A percentile compares a stretch with the other conserved stretches of the same genome.
phyloP scores from a whole-genome alignment of 371 early-diverging fungal species.

The Smittium culicis region DNA sequence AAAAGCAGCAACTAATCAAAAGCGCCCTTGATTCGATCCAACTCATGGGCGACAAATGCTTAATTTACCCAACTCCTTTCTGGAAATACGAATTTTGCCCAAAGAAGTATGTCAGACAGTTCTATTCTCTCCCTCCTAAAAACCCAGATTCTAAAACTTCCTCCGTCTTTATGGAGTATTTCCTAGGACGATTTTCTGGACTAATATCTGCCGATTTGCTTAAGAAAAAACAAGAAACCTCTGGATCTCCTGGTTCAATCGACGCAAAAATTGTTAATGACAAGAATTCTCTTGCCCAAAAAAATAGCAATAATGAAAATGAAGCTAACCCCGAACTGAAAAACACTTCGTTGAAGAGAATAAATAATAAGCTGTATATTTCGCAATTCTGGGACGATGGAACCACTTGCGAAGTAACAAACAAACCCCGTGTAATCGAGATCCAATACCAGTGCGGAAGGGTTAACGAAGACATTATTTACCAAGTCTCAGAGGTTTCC shows the following conservation, averaged over 20 bases:
- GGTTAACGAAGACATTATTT: slow-evolving; percentile 40
- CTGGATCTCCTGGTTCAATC: slow-evolving; percentile 2
- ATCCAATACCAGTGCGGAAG: slow-evolving; percentile 63
- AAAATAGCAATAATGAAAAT: slow-evolving; percentile 10
- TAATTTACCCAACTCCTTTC: slow-evolving; percentile 42
- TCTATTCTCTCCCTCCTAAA: slow-evolving; percentile 33
- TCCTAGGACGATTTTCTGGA: slow-evolving; percentile 14
- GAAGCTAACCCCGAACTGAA: slow-evolving; percentile 13
- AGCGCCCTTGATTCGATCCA: slow-evolving; percentile 45
- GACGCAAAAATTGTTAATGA: too few relatives aligned
- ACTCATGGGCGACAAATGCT: slow-evolving; percentile 39
- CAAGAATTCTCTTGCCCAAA: slow-evolving; percentile 13
- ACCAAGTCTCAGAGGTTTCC: slow-evolving; percentile 40
- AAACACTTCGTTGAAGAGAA: slow-evolving; percentile 22
- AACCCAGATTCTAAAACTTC: slow-evolving; percentile 17
- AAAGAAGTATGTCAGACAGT: slow-evolving; percentile 51
- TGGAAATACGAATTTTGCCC: slow-evolving; percentile 77
- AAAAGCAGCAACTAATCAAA: slow-evolving; percentile 24
- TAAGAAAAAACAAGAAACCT: background rate
- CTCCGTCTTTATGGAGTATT: slow-evolving; percentile 17
- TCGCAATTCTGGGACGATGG: slow-evolving; percentile 58
- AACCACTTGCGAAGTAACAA: slow-evolving; percentile 54
- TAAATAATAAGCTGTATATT: slow-evolving; percentile 40
- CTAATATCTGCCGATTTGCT: background rate
- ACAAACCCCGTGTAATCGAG: slow-evolving; percentile 47